Evolutionary conservation across 2,329 filamentous ascomycete genomes (phyloP).

Genomic region (Penicillium psychrosexuale): DNA sequence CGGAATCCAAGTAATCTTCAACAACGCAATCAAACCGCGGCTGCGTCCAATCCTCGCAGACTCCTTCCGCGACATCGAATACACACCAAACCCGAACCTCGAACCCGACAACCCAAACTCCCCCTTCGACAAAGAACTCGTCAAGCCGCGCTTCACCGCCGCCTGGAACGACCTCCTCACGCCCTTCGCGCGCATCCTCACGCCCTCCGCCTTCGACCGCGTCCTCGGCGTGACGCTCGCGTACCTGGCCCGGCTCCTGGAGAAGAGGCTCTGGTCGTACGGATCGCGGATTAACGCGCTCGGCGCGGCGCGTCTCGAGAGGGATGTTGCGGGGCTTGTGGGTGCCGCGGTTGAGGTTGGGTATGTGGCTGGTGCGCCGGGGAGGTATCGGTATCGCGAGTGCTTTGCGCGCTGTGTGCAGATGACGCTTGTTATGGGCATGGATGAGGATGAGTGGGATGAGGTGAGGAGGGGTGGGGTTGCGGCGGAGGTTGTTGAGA

Average conservation of each 20-base stretch:
- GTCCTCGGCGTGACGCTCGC: slow-evolving; percentile 70
- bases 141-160: slow-evolving; percentile 74
- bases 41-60: slow-evolving; percentile 81
- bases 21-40: slow-evolving; percentile 79
- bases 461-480: slow-evolving; percentile 58
- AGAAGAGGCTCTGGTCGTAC: slow-evolving; percentile 82
- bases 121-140: slow-evolving; percentile 57
- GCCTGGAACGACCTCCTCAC: slow-evolving; percentile 83
- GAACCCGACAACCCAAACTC: slow-evolving; percentile 36
- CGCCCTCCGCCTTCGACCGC: slow-evolving; percentile 69
- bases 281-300: slow-evolving; percentile 75
- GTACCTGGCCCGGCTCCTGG: slow-evolving; percentile 73
- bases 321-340: slow-evolving; percentile 76
- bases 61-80: slow-evolving; percentile 88
- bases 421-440: slow-evolving; percentile 81
- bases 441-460: slow-evolving; percentile 96
- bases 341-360: slow-evolving; percentile 42
- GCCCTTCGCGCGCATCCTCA: slow-evolving; percentile 81
- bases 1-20: slow-evolving; percentile 79
- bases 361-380: slow-evolving; percentile 30
- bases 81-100: slow-evolving; percentile 61
- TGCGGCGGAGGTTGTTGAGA: slow-evolving; percentile 55
- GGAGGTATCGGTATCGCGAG: slow-evolving; percentile 73
- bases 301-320: slow-evolving; percentile 77
- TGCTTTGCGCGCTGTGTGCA: slow-evolving; percentile 72